A percentile compares a stretch with the other conserved stretches of the same genome.
Evolutionary conservation across 2,329 filamentous ascomycete genomes (phyloP).

Genomic region (Kalmusia sp.): DNA sequence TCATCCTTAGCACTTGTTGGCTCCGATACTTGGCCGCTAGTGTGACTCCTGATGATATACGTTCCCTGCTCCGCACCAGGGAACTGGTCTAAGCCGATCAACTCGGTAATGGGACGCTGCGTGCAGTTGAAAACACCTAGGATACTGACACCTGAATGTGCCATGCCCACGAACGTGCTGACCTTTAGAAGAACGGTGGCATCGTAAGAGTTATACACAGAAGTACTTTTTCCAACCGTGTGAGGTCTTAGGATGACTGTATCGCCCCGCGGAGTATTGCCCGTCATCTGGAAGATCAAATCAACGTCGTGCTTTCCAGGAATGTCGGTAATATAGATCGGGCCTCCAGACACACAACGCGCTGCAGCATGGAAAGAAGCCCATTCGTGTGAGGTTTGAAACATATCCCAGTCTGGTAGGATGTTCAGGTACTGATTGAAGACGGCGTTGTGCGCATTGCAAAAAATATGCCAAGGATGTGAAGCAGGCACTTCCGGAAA

Average conservation of each 20-base stretch:
- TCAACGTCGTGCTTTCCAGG: conserved; percentile 80
- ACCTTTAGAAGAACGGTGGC: conserved; percentile 78
- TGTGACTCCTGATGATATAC: conserved; percentile 80
- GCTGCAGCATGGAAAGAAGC: conserved; percentile 88
- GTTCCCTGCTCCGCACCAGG: conserved; percentile 67
- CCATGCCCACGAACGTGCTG: conserved; percentile 75
- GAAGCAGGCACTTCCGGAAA: conserved; percentile 82
- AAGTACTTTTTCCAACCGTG: conserved; percentile 73
- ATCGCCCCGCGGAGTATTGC: conserved; percentile 71
- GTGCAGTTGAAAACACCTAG: conserved; percentile 86
- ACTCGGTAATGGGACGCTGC: conserved; percentile 66
- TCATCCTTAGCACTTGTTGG: conserved; percentile 56
- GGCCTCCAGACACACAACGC: conserved; percentile 86
- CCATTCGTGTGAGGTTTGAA: conserved; percentile 72
- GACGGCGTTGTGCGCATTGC: conserved; percentile 88
- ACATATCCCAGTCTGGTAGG: conserved; percentile 84
- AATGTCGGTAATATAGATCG: conserved; percentile 91
- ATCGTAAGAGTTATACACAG: conserved; percentile 78
- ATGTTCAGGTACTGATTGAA: conserved; percentile 85
- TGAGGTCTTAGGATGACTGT: conserved; percentile 84
- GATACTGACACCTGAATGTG: conserved; percentile 74
- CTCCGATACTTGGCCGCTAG: conserved; percentile 66
- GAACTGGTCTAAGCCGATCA: conserved; percentile 75
- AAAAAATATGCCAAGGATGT: conserved; percentile 95
- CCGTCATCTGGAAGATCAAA: conserved; percentile 83